Evolutionary conservation across 139 green algal genomes (phyloP).

Genomic region (Pseudopediastrum boryanum): DNA sequence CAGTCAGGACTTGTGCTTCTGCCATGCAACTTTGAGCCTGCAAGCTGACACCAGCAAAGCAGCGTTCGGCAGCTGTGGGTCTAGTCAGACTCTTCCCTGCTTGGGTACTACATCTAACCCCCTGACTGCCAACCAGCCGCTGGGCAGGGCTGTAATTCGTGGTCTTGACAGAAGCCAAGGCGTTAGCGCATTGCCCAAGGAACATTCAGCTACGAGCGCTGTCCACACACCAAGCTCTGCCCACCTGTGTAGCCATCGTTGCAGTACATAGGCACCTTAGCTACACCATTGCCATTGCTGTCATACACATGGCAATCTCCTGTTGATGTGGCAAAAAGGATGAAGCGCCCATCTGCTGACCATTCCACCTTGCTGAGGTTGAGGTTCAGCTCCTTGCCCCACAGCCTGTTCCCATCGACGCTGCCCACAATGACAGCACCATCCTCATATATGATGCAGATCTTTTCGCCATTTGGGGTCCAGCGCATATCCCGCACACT

Average conservation of each 20-base stretch:
- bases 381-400: constrained; percentile 72
- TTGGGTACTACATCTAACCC: too few relatives aligned
- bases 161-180: too few relatives aligned
- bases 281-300: constrained; percentile 73
- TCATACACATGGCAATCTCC: constrained; percentile 82
- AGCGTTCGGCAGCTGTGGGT: too few relatives aligned
- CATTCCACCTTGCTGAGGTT: constrained; percentile 74
- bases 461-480: constrained; percentile 79
- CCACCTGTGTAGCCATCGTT: constrained; percentile 64
- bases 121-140: too few relatives aligned
- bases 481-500: constrained; percentile 83
- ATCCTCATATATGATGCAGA: constrained; percentile 88
- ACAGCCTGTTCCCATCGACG: constrained; percentile 84
- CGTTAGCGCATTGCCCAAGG: too few relatives aligned
- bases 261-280: constrained; percentile 73
- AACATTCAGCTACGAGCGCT: too few relatives aligned
- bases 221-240: background rate
- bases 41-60: too few relatives aligned
- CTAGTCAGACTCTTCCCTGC: too few relatives aligned
- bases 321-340: constrained; percentile 61
- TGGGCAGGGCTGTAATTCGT: too few relatives aligned
- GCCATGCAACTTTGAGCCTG: too few relatives aligned
- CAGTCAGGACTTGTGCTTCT: too few relatives aligned
- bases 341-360: constrained; percentile 70
- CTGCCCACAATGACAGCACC: constrained; percentile 84